Base-by-base conservation (phyloP, 441 rosid genomes). In the Euphorbia celastroides region DNA sequence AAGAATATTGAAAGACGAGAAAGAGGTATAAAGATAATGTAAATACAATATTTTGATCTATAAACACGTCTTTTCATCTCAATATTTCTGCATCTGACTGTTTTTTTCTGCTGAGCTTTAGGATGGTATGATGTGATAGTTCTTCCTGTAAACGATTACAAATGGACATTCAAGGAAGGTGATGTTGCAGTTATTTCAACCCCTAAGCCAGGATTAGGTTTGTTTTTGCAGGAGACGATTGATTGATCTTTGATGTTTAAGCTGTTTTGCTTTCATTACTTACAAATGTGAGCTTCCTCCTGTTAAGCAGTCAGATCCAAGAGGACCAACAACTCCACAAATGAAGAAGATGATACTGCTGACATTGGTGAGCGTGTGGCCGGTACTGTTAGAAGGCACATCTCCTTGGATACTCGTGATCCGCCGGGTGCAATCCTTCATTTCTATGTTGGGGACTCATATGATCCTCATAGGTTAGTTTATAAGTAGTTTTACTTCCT, bases 71-170 rank as follows among this genome's bases (percentile, higher is more conserved):
- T 0, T 55, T 62, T 34, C 19, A 30, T 56, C 16, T 20, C n/a
- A n/a, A n/a, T n/a, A 14, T 30, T 48, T 9, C 7, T 61, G 68
- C 51, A 63, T 62, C 58, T 75, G 65, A 70, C 66, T 57, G 66
- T 69, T 79, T 32, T 70, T 54, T 25, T 66, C 71, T 69, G 75
- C 23, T 68, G 74, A 68, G 62, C 46, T 54, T 25, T 69, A 94
- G 99, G 99, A 65, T 94, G 99, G 99, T 94, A 87, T 66, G 99
- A 94, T 81, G 97, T 80, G 66, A 79, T 87, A 65, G 89, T 92
- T 59, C 83, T 81, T 72, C 88, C 98, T 23, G 74, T 76, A 56
- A 82, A 74, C 25, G 99, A 90, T 27, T 88, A 84, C 82, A 94
- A 87, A 78, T 94, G 98, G 99, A 70, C 81, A 64, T 92, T 94